A percentile compares a stretch with the other conserved stretches of the same genome.
These are phyloP conservation scores for Barnettozyma siamensis DNA, from an alignment of 805 yeast genomes.

Conservation along the genomic window DNA sequence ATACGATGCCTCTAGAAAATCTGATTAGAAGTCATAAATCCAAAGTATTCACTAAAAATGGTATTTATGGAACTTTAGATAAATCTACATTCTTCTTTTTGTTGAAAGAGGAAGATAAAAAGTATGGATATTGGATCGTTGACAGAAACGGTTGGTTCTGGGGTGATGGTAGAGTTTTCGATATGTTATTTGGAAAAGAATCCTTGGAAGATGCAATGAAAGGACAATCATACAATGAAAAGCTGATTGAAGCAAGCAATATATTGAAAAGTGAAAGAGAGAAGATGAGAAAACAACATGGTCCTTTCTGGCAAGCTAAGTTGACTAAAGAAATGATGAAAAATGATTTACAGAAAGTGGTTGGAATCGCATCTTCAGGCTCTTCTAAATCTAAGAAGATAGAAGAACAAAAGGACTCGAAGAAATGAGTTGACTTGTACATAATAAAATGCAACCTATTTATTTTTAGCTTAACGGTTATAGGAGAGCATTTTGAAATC, in stretches of 20 bases:
- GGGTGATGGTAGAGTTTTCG: conserved; percentile 88
- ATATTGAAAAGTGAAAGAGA: conserved; percentile 15
- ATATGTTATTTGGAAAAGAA: conserved; percentile 75
- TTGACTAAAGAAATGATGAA: conserved; percentile 16
- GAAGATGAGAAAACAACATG: conserved; percentile 18
- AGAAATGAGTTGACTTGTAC: conserved; percentile 1
- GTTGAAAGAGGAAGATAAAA: conserved; percentile 49
- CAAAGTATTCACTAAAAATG: conserved; percentile 81
- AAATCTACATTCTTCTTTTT: conserved; percentile 68
- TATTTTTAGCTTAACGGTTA: neutral
- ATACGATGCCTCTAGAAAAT: conserved; percentile 54
- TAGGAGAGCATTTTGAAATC: too few relatives aligned
- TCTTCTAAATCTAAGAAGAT: conserved; percentile 2
- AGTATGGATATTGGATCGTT: conserved; percentile 57
- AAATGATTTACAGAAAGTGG: conserved; percentile 18
- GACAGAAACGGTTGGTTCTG: conserved; percentile 87
- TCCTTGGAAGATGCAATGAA: conserved; percentile 65
- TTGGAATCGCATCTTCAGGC: conserved; percentile 12
- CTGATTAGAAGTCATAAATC: conserved; percentile 53
- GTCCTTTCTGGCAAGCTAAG: conserved; percentile 21
- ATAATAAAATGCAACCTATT: neutral
- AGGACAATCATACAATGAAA: conserved; percentile 20
- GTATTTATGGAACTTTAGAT: conserved; percentile 80
- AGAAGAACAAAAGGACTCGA: neutral
- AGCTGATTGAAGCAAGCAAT: conserved; percentile 19